These are phyloP conservation scores for Jamesozyma rosinii DNA, from an alignment of 805 yeast genomes.

Conservation along the genomic window DNA sequence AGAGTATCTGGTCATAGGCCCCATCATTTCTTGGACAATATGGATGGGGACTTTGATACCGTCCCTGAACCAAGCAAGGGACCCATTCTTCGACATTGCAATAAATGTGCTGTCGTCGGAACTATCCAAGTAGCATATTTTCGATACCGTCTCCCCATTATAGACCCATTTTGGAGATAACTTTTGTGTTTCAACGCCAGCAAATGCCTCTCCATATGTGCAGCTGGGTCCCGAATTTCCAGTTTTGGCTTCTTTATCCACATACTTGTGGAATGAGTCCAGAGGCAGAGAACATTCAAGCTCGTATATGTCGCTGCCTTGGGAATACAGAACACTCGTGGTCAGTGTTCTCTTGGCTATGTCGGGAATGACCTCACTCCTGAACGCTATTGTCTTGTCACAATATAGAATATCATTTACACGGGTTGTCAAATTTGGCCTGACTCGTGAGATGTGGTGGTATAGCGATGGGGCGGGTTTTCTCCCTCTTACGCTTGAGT, in stretches of 20 bases:
- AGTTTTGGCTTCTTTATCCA: background rate
- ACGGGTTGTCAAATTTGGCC: slow-evolving; percentile 31
- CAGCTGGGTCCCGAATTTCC: slow-evolving; percentile 3
- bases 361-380: slow-evolving; percentile 25
- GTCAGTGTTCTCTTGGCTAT: slow-evolving; percentile 22
- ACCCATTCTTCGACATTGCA: slow-evolving; percentile 27
- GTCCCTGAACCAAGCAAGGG: slow-evolving; percentile 29
- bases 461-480: slow-evolving; percentile 9
- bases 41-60: slow-evolving; percentile 26
- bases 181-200: slow-evolving; percentile 32
- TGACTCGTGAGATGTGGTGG: slow-evolving; percentile 31
- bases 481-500: slow-evolving; percentile 1
- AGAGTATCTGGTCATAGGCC: slow-evolving; percentile 25
- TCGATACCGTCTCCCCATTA: slow-evolving; percentile 26
- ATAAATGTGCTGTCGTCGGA: slow-evolving; percentile 34
- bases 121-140: slow-evolving; percentile 19
- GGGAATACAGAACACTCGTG: slow-evolving; percentile 24
- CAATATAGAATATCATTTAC: slow-evolving; percentile 17
- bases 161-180: slow-evolving; percentile 23
- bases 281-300: slow-evolving; percentile 25
- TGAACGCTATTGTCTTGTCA: slow-evolving; percentile 23
- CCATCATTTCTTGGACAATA: slow-evolving; percentile 28
- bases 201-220: slow-evolving; percentile 57
- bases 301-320: slow-evolving; percentile 27
- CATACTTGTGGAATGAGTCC: slow-evolving; percentile 15